A percentile compares a stretch with the other conserved stretches of the same genome.
phyloP scores from a whole-genome alignment of 2,329 filamentous ascomycete species.

The Tetracladium maxilliforme region DNA sequence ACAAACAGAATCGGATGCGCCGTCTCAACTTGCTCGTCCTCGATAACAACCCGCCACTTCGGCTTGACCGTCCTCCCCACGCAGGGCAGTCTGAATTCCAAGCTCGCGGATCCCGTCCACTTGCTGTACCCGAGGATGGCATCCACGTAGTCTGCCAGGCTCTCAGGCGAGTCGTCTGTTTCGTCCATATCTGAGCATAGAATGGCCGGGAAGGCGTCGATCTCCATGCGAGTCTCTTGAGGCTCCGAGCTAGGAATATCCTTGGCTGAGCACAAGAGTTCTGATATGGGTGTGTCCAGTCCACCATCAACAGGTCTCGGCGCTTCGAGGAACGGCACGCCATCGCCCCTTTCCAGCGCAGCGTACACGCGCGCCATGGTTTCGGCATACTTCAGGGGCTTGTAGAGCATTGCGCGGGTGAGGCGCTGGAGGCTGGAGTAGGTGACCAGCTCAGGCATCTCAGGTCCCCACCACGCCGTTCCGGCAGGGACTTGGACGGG shows the following conservation, averaged over 20 bases:
- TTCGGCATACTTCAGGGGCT: conserved; percentile 12
- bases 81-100: conserved; percentile 18
- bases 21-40: conserved; percentile 10
- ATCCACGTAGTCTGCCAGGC: conserved; percentile 9
- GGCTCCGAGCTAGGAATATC: conserved; percentile 16
- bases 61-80: conserved; percentile 14
- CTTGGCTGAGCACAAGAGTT: conserved; percentile 14
- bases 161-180: conserved; percentile 8
- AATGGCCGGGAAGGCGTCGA: conserved; percentile 7
- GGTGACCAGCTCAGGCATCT: conserved; percentile 12
- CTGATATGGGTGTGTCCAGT: conserved; percentile 4
- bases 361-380: conserved; percentile 10
- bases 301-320: conserved; percentile 3
- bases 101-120: conserved; percentile 26
- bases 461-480: no score
- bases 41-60: conserved; percentile 12
- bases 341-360: conserved; percentile 21
- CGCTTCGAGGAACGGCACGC: conserved; percentile 24
- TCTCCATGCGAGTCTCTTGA: conserved; percentile 6
- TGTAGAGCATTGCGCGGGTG: conserved; percentile 12
- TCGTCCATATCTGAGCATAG: conserved; percentile 12
- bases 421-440: conserved; percentile 11
- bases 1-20: conserved; percentile 20
- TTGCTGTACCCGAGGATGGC: conserved; percentile 17
- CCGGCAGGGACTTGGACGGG: no score